Evolutionary conservation across 2,329 filamentous ascomycete species (phyloP), one percentile per base, ranked within the genome.

Genomic region (Neopestalotiopsis clavispora): DNA sequence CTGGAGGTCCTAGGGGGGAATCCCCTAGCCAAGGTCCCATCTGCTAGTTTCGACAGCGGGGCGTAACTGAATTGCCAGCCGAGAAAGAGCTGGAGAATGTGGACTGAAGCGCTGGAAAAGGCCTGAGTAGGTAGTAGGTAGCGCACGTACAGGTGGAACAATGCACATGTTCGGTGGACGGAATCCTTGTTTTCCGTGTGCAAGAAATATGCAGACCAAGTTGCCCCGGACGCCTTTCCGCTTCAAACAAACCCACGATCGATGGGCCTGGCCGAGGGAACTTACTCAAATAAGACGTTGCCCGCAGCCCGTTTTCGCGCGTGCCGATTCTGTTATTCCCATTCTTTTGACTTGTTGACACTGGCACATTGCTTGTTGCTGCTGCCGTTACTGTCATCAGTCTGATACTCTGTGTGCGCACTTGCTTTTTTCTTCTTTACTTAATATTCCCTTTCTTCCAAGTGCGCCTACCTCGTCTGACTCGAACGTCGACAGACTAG

Each of bases 121-220:
- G 7, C 7, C 17, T 56, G 6, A 56, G 17, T 56, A 56, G 49
- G 17, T 56, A 23, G 20, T n/a, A 17, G 45, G 20, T 56, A 23
- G 9, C 20, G 23, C 34, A 10, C 10, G 34, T 38, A 38, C 34
- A 38, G 57, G 23, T 14, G 23, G 20, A 28, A 23, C 57, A 14
- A 28, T 34, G 30, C 23, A 59, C 30, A 34, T 59, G 57, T 34
- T 59, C 57, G 57, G 57, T 59, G 57, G 57, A 59, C 59, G 59
- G 59, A 62, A 42, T 38, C 59, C 59, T 30, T 62, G 59, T 20
- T 62, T 40, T 62, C 59, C 59, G 59, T 62, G 57, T 34, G 30
- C n/a, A 30, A 61, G 28, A 61, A 38, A 61, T 61, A 40, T 23
- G 59, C 59, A 62, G 13, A 61, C 40, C 59, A 38, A 61, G 59